phyloP scores from a whole-genome alignment of 805 yeast genomes.

The Lipomyces lipofer region DNA sequence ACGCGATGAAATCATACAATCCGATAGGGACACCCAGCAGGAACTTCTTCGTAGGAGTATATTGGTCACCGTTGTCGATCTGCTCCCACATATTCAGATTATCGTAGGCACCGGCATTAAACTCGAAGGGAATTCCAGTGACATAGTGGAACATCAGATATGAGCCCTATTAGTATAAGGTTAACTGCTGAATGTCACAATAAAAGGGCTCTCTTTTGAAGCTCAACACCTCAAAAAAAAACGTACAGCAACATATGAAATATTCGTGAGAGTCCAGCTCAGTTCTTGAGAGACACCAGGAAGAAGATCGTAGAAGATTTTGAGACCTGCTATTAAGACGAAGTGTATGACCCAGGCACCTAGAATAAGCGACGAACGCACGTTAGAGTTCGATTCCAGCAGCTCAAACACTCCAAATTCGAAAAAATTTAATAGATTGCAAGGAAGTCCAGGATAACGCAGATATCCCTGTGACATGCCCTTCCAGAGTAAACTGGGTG shows the following conservation, averaged over 20 bases:
- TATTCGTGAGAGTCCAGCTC: constrained; percentile 92
- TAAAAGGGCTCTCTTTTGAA: no score
- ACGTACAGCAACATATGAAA: constrained; percentile 68
- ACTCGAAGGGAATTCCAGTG: constrained; percentile 96
- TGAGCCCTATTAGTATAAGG: constrained; percentile 51
- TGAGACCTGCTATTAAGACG: constrained; percentile 72
- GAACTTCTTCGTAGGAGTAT: constrained; percentile 94
- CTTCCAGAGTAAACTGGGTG: no score
- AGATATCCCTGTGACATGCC: no score
- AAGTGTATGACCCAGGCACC: constrained; percentile 91
- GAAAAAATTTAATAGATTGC: no score
- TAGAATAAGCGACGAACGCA: constrained; percentile 7
- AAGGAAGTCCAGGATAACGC: no score
- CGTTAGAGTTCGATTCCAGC: not conserved
- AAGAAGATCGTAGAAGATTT: constrained; percentile 72
- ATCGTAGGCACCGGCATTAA: constrained; percentile 94
- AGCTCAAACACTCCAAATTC: not conserved
- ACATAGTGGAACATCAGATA: constrained; percentile 96
- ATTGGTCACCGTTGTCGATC: constrained; percentile 91
- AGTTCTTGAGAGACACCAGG: constrained; percentile 81
- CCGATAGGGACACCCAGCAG: constrained; percentile 89
- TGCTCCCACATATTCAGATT: constrained; percentile 99
- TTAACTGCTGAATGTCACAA: no score
- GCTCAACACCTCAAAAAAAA: not conserved
- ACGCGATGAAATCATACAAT: constrained; percentile 41